These are phyloP conservation scores for Calonectria pseudoturangicola DNA, from an alignment of 2,329 filamentous ascomycete species.

Conservation along the genomic window DNA sequence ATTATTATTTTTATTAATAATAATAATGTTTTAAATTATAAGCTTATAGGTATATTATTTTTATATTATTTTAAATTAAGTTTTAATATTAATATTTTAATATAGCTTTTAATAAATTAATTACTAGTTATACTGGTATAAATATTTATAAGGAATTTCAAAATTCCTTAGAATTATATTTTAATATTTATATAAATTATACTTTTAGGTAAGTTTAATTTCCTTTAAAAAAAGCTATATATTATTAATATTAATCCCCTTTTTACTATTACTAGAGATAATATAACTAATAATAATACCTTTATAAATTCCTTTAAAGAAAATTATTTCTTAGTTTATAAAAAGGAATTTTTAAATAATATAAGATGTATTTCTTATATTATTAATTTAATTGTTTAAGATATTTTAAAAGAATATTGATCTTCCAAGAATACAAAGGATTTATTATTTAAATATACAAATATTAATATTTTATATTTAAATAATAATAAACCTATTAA, in stretches of 20 bases:
- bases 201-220: neutral
- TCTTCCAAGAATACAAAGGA: neutral
- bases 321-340: too few relatives aligned
- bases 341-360: neutral
- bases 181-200: neutral
- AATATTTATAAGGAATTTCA: too few relatives aligned
- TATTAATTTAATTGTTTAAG: neutral
- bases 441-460: neutral
- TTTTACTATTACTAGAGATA: too few relatives aligned
- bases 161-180: neutral
- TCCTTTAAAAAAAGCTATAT: too few relatives aligned
- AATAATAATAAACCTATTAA: neutral
- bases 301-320: too few relatives aligned
- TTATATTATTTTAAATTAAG: too few relatives aligned
- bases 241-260: too few relatives aligned
- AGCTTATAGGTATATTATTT: too few relatives aligned
- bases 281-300: too few relatives aligned
- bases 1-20: neutral
- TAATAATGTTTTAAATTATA: neutral
- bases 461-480: neutral
- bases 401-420: neutral
- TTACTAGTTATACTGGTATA: too few relatives aligned
- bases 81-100: neutral
- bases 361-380: neutral
- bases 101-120: too few relatives aligned